Base-by-base conservation (phyloP, 2,329 filamentous ascomycete species). In the Beauveria australis region DNA sequence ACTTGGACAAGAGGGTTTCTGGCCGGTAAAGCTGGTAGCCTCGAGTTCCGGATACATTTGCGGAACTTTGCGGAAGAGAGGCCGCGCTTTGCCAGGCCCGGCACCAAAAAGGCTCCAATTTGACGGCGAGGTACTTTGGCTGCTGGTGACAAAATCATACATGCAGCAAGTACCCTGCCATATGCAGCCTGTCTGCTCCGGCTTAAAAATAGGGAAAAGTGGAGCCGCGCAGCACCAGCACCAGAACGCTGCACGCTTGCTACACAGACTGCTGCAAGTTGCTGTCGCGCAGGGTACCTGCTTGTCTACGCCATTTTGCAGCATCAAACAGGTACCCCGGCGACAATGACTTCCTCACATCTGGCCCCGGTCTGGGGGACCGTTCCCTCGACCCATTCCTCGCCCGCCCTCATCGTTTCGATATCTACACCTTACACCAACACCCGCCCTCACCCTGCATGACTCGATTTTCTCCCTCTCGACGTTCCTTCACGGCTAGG, bases 301-400 rank as follows among this genome's bases (percentile, higher is more conserved):
- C 24, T 40, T 16, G 5, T 33, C 19, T 22, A 40, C 56, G 10
- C 47, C 18, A 1, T 18, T 7, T 9, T 14, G 18, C 47, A 43
- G 48, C 49, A 41, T 8, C 19, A 6, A 19, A 7, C 28, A 46
- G 41, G 57, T 59, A 59, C 40, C 51, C 46, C 52, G 26, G 26
- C 53, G 52, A 57, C 52, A 37, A 16, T 16, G 33, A 37, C 33
- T 37, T 62, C 64, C 64, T 65, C 57, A 44, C 61, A 41, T 53
- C 51, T 43, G 51, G 18, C 19, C 43, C 19, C n/a, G 43, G 62
- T 65, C 65, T 65, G 66, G 63, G 64, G 64, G 64, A 40, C 49
- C 37, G 59, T 54, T 61, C 60, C 65, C 66, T 66, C 65, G 65
- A 68, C 65, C 67, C 66, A 66, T 69, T 63, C 64, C 65, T 64